Conservation (phyloP, 768 basidiomycete genomes). For the Inosperma sp. region DNA sequence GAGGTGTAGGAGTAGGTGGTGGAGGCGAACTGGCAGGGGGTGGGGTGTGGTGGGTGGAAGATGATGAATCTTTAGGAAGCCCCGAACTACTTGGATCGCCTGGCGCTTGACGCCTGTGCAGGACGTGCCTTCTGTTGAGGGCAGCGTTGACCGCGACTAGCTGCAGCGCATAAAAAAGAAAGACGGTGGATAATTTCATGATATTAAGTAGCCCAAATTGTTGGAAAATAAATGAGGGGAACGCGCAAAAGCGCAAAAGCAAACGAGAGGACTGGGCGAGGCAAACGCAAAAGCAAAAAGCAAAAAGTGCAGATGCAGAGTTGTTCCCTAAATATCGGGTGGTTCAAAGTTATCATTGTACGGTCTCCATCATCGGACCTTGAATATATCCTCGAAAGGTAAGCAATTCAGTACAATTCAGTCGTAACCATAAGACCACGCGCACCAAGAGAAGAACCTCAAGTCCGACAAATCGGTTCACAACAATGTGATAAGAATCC, state of each 20-base stretch:
- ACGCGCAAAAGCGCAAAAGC: conserved; percentile 8
- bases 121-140: conserved; percentile 34
- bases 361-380: too few relatives aligned
- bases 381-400: too few relatives aligned
- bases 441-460: neutral
- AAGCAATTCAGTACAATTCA: too few relatives aligned
- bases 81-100: conserved; percentile 11
- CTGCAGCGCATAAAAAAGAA: conserved; percentile 42
- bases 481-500: neutral
- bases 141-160: conserved; percentile 36
- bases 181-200: conserved; percentile 45
- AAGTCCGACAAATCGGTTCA: neutral
- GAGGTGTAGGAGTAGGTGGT: conserved; percentile 11
- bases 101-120: conserved; percentile 38
- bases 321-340: too few relatives aligned
- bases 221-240: conserved; percentile 16
- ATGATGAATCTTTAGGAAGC: conserved; percentile 13
- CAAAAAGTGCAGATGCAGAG: conserved; percentile 15
- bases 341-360: too few relatives aligned
- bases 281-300: conserved; percentile 24
- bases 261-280: conserved; percentile 13
- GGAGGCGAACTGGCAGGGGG: conserved; percentile 12
- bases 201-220: conserved; percentile 21
- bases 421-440: neutral
- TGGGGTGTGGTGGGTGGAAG: conserved; percentile 12